Base-by-base conservation (phyloP, 225 moss, liverwort and hornwort genomes). In the Marchantia paleacea region DNA sequence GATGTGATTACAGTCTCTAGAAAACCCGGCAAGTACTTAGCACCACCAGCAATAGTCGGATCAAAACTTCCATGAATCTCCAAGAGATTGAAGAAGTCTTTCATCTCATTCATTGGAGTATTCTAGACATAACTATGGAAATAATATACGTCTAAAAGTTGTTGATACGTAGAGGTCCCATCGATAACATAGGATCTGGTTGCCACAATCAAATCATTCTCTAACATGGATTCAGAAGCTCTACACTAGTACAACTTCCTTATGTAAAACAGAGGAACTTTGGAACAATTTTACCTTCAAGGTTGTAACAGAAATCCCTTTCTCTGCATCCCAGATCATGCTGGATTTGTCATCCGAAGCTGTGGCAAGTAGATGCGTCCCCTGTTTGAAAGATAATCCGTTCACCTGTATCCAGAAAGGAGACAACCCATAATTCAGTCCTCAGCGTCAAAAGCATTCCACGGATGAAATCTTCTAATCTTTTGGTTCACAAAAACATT, bases 261-360 rank as follows among this genome's bases (percentile, higher is more conserved):
- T 20, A 63, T 47, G 67, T n/a, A n/a, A n/a, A 29, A 79, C 73
- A 55, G 13, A 30, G 25, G 51, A 39, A 39, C 39, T 39, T 75
- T 39, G 53, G 9, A 10, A 24, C 52, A 24, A 22, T 57, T 83
- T 49, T 61, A 99, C 97, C 91, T 99, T 99, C 80, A 99, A 86
- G 67, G 93, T 87, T 64, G 93, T 99, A 51, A 99, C 92, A 53
- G 93, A 90, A 7, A 99, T 95, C 22, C 97, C 97, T 86, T 99
- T 99, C 73, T 99, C 97, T 73, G 97, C 97, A 85, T 99, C 97
- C 97, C 97, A 99, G 76, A 99, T 95, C 89, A 99, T 95, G 84
- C 97, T 95, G 78, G 95, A 89, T 55, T 90, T 92, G 75, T 99
- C 97, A 89, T 99, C 97, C 65, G 97, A 99, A 50, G 97, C 97